A percentile compares a stretch with the other conserved stretches of the same genome.
These are phyloP conservation scores for Fusarium xylarioides DNA, from an alignment of 2,329 filamentous ascomycete species.

Conservation along the genomic window DNA sequence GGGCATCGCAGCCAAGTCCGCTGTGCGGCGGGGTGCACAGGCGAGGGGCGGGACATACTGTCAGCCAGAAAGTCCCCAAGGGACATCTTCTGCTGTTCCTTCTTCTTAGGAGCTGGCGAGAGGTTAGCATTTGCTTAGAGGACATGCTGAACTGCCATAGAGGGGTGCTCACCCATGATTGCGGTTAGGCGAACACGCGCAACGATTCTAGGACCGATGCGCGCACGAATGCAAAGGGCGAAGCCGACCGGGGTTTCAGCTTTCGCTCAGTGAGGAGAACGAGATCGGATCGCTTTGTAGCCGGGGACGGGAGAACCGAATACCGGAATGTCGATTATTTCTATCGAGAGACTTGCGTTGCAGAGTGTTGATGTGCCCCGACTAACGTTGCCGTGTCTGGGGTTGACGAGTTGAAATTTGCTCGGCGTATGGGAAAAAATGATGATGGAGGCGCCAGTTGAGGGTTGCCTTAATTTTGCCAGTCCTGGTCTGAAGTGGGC, in stretches of 20 bases:
- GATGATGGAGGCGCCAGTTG: conserved; percentile 48
- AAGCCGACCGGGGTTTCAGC: conserved; percentile 44
- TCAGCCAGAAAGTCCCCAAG: conserved; percentile 95
- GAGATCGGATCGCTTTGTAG: conserved; percentile 16
- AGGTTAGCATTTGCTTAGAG: conserved; percentile 15
- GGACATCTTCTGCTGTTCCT: conserved; percentile 96
- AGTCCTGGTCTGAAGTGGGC: conserved; percentile 52
- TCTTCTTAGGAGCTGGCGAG: conserved; percentile 83
- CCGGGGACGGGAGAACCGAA: conserved; percentile 5
- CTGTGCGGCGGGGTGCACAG: conserved; percentile 35
- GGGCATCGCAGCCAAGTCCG: conserved; percentile 31
- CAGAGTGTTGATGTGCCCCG: conserved; percentile 47
- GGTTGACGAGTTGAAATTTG: conserved; percentile 56
- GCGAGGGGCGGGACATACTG: conserved; percentile 68
- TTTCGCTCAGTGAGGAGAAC: conserved; percentile 33
- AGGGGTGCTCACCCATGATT: conserved; percentile 66
- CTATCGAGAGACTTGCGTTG: conserved; percentile 34
- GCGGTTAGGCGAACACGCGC: conserved; percentile 62
- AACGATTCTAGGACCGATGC: conserved; percentile 54
- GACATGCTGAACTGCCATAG: neutral
- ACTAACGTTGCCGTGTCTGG: conserved; percentile 54
- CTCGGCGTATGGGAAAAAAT: conserved; percentile 52
- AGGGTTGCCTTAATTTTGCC: conserved; percentile 58
- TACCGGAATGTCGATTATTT: conserved; percentile 3
- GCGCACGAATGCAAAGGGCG: conserved; percentile 47